Conservation (phyloP, 768 basidiomycete genomes). For the Naganishia kalamii region DNA sequence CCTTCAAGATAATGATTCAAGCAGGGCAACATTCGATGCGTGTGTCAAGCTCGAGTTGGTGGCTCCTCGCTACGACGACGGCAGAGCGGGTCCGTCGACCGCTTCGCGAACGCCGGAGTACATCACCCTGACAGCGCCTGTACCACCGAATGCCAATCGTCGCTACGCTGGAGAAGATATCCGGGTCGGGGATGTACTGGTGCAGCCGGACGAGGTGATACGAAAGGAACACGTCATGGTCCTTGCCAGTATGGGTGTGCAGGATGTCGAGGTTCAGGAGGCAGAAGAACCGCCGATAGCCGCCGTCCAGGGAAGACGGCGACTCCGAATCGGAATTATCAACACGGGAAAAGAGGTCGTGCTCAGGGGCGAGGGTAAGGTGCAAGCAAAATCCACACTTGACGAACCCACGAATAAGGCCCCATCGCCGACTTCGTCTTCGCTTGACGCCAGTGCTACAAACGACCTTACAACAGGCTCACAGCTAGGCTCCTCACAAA, state of each 20-base stretch:
- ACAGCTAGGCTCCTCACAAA: constrained; percentile 9
- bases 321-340: constrained; percentile 13
- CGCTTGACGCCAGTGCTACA: background rate
- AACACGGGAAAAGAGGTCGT: constrained; percentile 22
- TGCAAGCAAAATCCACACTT: background rate
- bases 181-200: background rate
- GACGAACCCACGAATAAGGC: background rate
- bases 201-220: background rate
- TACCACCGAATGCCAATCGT: constrained; percentile 4
- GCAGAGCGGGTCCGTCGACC: background rate
- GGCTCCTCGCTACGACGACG: background rate
- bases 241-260: constrained; percentile 10
- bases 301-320: background rate
- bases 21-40: constrained; percentile 2
- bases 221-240: constrained; percentile 17
- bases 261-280: background rate
- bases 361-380: background rate
- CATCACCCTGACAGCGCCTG: constrained; percentile 6
- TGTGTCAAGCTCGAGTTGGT: constrained; percentile 18
- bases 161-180: constrained; percentile 20
- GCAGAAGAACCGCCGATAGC: background rate
- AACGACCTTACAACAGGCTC: background rate
- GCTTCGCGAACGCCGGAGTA: background rate
- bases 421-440: background rate
- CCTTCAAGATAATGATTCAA: background rate